These are phyloP conservation scores for Spathaspora girioi DNA, from an alignment of 805 yeast species.

Conservation along the genomic window DNA sequence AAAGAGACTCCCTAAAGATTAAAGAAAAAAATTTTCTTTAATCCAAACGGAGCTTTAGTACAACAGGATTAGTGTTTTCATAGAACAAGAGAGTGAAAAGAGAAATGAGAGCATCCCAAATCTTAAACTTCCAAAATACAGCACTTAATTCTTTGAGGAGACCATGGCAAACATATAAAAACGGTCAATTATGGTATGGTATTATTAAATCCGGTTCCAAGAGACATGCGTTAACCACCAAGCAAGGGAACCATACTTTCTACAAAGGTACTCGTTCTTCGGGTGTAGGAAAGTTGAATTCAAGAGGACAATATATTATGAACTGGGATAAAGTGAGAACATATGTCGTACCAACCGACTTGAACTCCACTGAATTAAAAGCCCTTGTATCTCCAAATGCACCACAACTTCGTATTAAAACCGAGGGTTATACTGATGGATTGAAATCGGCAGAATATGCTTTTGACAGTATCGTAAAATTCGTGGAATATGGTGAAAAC, in stretches of 20 bases:
- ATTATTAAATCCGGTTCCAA: constrained; percentile 72
- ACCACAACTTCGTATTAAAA: constrained; percentile 67
- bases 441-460: constrained; percentile 72
- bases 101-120: constrained; percentile 48
- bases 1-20: not conserved
- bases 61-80: constrained; percentile 25
- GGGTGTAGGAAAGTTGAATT: constrained; percentile 81
- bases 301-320: constrained; percentile 69
- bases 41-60: not conserved
- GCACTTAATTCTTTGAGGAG: constrained; percentile 52
- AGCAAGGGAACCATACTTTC: constrained; percentile 89
- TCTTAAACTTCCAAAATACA: constrained; percentile 46
- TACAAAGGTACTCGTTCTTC: constrained; percentile 97
- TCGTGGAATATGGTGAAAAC: constrained; percentile 64
- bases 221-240: constrained; percentile 80
- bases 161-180: constrained; percentile 86
- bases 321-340: constrained; percentile 88
- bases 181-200: constrained; percentile 85
- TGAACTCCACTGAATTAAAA: constrained; percentile 43
- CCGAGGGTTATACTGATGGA: constrained; percentile 66
- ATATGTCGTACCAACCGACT: constrained; percentile 70
- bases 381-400: constrained; percentile 76
- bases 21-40: constrained; percentile 1
- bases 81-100: not conserved
- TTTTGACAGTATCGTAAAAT: constrained; percentile 69